Evolutionary conservation across 1,284 basidiomycete species (phyloP), one percentile per base, ranked within the genome.

Genomic region (Fomes fomentarius): DNA sequence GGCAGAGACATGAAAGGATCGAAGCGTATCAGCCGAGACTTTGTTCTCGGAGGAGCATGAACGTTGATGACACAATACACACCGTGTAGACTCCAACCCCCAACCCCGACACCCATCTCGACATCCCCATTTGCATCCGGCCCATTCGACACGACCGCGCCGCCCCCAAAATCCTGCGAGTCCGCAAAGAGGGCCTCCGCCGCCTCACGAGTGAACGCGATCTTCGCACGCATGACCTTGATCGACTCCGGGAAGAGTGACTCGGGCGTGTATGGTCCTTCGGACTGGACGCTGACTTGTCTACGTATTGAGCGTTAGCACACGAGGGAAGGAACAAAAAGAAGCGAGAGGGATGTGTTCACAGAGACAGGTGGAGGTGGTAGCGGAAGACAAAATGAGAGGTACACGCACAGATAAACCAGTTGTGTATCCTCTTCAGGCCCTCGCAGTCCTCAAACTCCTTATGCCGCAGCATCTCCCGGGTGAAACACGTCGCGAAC

Each of bases 221-320:
- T 85, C 71, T 98, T 98, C 35, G 78, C 76, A 34, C 93, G 81
- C 82, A 98, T 88, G 45, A 97, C 88, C 41, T 80, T 79, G 66
- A 96, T 83, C 0, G 96, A 82, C 63, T 96, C 92, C 0, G 87
- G 87, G 7, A 98, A 74, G n/a, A 99, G 75, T 35, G 89, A 81
- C 70, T 96, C 84, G 0, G 96, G 94, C 14, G 81, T 73, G 69
- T 97, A 97, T 21, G 93, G 84, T 2, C 95, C 90, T 60, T 95
- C 92, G 0, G 93, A 94, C 73, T 98, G 95, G 48, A 98, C 80
- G 59, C 85, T 91, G 77, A 94, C 94, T 96, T n/a, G n/a, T n/a
- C n/a, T n/a, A n/a, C n/a, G n/a, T n/a, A n/a, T n/a, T n/a, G n/a
- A n/a, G n/a, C n/a, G n/a, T n/a, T n/a, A n/a, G n/a, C n/a, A n/a